phyloP scores from a whole-genome alignment of 2,329 filamentous ascomycete genomes.

The Lecanosticta acicola region DNA sequence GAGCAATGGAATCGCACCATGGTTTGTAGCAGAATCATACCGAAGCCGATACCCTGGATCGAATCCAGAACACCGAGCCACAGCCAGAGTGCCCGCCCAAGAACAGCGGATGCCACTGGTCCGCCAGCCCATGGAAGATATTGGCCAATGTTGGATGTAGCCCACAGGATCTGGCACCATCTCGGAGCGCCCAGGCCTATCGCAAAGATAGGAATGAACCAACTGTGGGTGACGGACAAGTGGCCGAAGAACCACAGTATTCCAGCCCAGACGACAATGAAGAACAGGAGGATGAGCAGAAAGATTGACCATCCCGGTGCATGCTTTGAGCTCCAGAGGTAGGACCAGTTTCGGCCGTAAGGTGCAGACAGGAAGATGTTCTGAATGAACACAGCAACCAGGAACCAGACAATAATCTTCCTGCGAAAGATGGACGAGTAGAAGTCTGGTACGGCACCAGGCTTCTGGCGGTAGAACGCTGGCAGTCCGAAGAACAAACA shows the following conservation, averaged over 20 bases:
- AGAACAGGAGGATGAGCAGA: slow-evolving; percentile 52
- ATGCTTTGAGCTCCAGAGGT: slow-evolving; percentile 55
- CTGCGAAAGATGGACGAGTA: slow-evolving; percentile 57
- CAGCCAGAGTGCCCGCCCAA: slow-evolving; percentile 57
- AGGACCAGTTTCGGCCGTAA: slow-evolving; percentile 63
- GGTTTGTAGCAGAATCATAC: slow-evolving; percentile 63
- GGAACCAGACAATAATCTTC: slow-evolving; percentile 64
- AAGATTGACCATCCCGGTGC: slow-evolving; percentile 53
- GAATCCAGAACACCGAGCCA: slow-evolving; percentile 63
- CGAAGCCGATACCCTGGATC: slow-evolving; percentile 60
- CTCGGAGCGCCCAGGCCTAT: slow-evolving; percentile 60
- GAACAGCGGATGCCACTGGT: slow-evolving; percentile 49
- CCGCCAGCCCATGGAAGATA: slow-evolving; percentile 59
- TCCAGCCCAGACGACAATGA: slow-evolving; percentile 51
- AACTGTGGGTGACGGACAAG: slow-evolving; percentile 57
- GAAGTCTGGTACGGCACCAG: slow-evolving; percentile 60
- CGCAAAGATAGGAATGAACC: slow-evolving; percentile 63
- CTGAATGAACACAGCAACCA: slow-evolving; percentile 57
- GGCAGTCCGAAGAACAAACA: slow-evolving; percentile 58
- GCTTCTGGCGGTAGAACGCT: slow-evolving; percentile 60
- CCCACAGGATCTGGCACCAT: slow-evolving; percentile 65
- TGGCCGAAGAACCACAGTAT: slow-evolving; percentile 49
- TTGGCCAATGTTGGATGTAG: slow-evolving; percentile 53
- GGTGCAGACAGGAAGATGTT: slow-evolving; percentile 63
- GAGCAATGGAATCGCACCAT: slow-evolving; percentile 55